Evolutionary conservation across 1,284 basidiomycete genomes (phyloP), one percentile per base, ranked within the genome.

Genomic region (Psilocybe mexicana): DNA sequence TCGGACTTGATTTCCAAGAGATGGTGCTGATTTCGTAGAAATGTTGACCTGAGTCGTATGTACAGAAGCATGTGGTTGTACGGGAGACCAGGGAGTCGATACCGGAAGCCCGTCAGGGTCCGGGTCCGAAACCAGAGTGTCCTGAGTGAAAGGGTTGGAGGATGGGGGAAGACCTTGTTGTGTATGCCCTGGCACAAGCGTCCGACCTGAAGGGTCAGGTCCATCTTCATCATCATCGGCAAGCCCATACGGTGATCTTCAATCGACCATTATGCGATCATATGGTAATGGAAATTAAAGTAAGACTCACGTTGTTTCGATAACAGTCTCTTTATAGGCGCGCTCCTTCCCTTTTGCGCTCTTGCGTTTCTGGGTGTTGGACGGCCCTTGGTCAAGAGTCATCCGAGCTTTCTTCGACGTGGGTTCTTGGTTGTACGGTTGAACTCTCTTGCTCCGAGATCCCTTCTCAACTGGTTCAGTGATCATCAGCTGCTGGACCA

Each of bases 261-360:
- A 33, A 6, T 8, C 4, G 5, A 33, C 4, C 30, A 6, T 33
- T 4, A 33, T 33, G 18, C 8, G 8, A 33, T 33, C 8, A 33
- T 33, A 33, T 6, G 30, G 30, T 6, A 33, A 18, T 18, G 18
- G 18, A 18, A 18, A 18, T 18, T 18, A 18, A 18, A 18, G 18
- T 18, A 18, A 18, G 18, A 18, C 18, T 18, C 18, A 18, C 18
- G 18, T 18, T 18, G 18, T 18, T 18, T 18, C 18, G 18, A 18
- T 18, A 18, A 18, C 18, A 12, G 24, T 61, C 53, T 6, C 48
- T 45, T 56, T 59, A 24, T 43, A 4, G 8, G 54, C 55, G 6
- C 36, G 53, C 38, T 48, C 59, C 51, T 66, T 62, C 38, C 60
- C 62, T 55, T 64, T 61, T 28, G 35, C 49, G 47, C n/a, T 23